Evolutionary conservation across 495 filamentous ascomycete species (phyloP).

Genomic region (Astrothelium subdiscretum): DNA sequence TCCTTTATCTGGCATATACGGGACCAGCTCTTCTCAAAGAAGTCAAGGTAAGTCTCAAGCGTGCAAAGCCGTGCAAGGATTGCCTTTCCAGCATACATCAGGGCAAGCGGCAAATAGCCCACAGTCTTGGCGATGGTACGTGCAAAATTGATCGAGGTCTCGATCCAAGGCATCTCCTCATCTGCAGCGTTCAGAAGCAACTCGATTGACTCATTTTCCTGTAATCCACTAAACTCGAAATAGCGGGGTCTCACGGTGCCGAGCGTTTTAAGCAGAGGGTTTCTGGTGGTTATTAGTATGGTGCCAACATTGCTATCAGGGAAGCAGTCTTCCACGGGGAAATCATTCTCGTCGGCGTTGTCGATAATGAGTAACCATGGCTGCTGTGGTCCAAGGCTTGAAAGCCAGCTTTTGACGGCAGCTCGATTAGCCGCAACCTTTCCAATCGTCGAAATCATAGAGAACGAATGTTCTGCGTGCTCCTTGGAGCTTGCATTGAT

Average conservation of each 20-base stretch:
- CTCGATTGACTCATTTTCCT: slow-evolving; percentile 24
- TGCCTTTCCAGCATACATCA: not conserved
- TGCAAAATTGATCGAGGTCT: not conserved
- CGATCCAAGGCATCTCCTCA: not conserved
- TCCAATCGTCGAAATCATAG: slow-evolving; percentile 20
- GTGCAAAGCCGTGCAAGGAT: slow-evolving; percentile 1
- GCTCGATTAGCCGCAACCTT: slow-evolving; percentile 17
- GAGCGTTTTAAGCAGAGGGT: slow-evolving; percentile 22
- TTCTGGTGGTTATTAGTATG: slow-evolving; percentile 32
- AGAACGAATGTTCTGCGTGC: slow-evolving; percentile 23
- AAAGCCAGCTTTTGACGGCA: slow-evolving; percentile 26
- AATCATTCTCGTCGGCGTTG: slow-evolving; percentile 33
- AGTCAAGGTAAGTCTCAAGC: not conserved
- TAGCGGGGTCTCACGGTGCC: slow-evolving; percentile 22
- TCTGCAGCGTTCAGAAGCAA: slow-evolving; percentile 31
- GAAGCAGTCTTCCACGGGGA: slow-evolving; percentile 25
- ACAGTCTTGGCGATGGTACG: not conserved
- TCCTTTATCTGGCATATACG: not conserved
- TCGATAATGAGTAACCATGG: slow-evolving; percentile 37
- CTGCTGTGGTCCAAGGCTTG: slow-evolving; percentile 13
- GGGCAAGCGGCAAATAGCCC: not conserved
- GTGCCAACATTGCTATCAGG: slow-evolving; percentile 25
- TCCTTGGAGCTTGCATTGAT: slow-evolving; percentile 30
- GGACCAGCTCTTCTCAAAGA: not conserved
- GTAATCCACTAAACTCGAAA: slow-evolving; percentile 25